Evolutionary conservation across 306 rosid genomes (phyloP).

Genomic region (Vachellia collinsii): DNA sequence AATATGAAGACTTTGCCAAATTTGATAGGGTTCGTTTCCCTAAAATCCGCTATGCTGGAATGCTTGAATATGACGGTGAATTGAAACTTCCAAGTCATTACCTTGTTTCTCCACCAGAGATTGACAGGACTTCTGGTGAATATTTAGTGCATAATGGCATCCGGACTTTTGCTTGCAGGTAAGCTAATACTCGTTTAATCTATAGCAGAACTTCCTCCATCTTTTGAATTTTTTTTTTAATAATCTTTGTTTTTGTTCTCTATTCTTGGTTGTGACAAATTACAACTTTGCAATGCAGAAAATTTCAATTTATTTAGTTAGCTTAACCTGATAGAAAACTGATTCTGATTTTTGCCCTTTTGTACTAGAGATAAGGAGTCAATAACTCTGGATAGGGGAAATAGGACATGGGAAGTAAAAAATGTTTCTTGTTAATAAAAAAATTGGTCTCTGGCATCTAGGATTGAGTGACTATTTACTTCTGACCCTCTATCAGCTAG

Average conservation of each 20-base stretch:
- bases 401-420: background rate
- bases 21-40: conserved; percentile 89
- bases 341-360: background rate
- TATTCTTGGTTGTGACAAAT: conserved; percentile 13
- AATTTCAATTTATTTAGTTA: background rate
- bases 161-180: conserved; percentile 98
- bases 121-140: conserved; percentile 98
- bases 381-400: background rate
- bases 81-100: conserved; percentile 88
- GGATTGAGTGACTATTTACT: background rate
- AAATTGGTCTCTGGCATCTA: background rate
- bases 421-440: background rate
- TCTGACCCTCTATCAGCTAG: background rate
- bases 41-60: conserved; percentile 92
- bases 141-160: conserved; percentile 85
- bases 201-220: background rate
- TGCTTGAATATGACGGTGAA: conserved; percentile 99
- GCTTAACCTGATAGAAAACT: background rate
- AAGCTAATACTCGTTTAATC: conserved; percentile 24
- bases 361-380: background rate
- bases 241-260: conserved; percentile 21
- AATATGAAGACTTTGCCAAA: conserved; percentile 84
- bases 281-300: background rate
- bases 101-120: conserved; percentile 97
- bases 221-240: conserved; percentile 4